Base-by-base conservation (phyloP, 2,329 filamentous ascomycete genomes). In the Tolypocladium sp. region DNA sequence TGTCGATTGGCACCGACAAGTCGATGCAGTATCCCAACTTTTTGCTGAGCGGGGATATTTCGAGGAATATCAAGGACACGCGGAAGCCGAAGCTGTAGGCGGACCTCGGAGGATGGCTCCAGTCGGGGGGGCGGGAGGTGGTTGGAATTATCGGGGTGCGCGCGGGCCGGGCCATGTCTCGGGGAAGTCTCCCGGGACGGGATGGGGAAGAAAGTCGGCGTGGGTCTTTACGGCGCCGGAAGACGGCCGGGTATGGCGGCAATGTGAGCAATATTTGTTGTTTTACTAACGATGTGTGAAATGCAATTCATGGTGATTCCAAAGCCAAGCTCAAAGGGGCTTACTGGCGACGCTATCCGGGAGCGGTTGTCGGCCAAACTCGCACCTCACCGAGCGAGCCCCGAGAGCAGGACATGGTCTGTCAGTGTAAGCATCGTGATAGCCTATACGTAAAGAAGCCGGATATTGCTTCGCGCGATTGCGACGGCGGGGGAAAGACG, bases 21-120 rank as follows among this genome's bases (percentile, higher is more conserved):
- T 69, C 68, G 15, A 79, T 82, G 76, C 67, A 71, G 63, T 86
- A 86, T 62, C 83, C 83, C 0, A 75, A 82, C 42, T 85, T 77
- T 62, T 60, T 78, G 52, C 61, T 76, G 51, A 66, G 59, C 27
- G 73, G 70, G 2, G 64, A 70, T 59, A 69, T 74, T 55, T 72
- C 73, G 4, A 64, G 70, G 59, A 63, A 72, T 12, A 60, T 76
- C 37, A 70, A 68, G 61, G 70, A 70, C 58, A 65, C 68, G 10
- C 66, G 70, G 44, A 76, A 76, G 65, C 27, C 75, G 1, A 81
- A 80, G 72, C 67, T 81, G 57, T 80, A 58, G 65, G 22, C 6
- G 37, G 6, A 12, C 17, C 10, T 2, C 20, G 8, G 4, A 9
- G 22, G 15, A 49, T 6, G 15, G 46, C 46, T 20, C 27, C 25